Conservation (phyloP, 495 filamentous ascomycete genomes). For the Collariella sp. region DNA sequence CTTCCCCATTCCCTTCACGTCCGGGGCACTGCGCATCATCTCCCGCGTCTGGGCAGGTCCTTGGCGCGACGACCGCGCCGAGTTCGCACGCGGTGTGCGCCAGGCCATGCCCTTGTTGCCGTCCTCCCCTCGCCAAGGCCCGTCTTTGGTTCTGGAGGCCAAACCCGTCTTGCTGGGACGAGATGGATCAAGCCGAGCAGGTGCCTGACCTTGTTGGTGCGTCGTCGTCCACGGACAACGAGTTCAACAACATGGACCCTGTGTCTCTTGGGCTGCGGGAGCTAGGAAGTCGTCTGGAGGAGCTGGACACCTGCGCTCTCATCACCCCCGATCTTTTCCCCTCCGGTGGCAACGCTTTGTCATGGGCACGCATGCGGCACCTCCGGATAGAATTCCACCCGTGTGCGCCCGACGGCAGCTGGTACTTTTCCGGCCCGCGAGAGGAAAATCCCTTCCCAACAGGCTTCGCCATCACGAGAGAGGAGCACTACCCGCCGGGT, state of each 20-base stretch:
- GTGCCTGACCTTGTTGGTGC: conserved; percentile 2
- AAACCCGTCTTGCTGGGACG: not conserved
- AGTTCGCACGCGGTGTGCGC: not conserved
- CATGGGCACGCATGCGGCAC: conserved; percentile 24
- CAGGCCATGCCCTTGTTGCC: not conserved
- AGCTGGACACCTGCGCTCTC: not conserved
- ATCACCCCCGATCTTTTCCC: conserved; percentile 28
- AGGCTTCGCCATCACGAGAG: conserved; percentile 24
- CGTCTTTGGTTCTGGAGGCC: conserved; percentile 2
- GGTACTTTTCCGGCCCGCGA: conserved; percentile 27
- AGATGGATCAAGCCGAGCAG: not conserved
- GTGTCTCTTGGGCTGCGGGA: not conserved
- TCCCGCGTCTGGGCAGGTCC: conserved; percentile 2
- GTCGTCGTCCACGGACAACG: not conserved
- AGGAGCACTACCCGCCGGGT: conserved; percentile 27
- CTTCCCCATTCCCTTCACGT: not conserved
- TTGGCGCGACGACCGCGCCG: conserved; percentile 1
- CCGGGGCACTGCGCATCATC: not conserved
- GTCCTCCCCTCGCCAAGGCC: not conserved
- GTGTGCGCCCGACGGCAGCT: conserved; percentile 23
- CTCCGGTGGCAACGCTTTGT: conserved; percentile 2
- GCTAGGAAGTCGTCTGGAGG: conserved; percentile 1
- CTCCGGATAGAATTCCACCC: conserved; percentile 26
- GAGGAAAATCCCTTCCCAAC: conserved; percentile 19
- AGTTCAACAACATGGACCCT: not conserved